Conservation (phyloP, 1,284 basidiomycete species). For the Violaceomyces palustris region DNA sequence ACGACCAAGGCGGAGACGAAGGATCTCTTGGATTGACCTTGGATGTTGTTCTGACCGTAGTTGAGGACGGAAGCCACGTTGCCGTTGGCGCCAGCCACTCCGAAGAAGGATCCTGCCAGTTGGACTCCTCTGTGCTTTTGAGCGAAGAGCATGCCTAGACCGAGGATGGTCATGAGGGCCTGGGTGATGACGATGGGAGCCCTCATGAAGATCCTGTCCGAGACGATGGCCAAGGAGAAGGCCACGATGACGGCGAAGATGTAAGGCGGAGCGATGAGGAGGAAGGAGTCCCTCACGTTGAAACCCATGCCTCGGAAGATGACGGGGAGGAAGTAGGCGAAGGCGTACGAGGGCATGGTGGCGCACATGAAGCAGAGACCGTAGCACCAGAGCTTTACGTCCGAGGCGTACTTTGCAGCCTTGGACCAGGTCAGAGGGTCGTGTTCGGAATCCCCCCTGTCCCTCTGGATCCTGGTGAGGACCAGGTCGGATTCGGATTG, state of each 20-base stretch:
- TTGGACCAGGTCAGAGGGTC: constrained; percentile 54
- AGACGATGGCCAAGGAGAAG: constrained; percentile 48
- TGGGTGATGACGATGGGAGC: constrained; percentile 52
- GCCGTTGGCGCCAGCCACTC: constrained; percentile 51
- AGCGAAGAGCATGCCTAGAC: constrained; percentile 52
- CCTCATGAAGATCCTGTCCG: constrained; percentile 53
- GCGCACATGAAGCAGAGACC: constrained; percentile 53
- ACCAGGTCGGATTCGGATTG: constrained; percentile 53
- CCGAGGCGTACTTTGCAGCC: constrained; percentile 48
- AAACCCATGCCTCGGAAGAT: constrained; percentile 55
- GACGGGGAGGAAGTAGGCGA: constrained; percentile 54
- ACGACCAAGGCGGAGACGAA: constrained; percentile 54
- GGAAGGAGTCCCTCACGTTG: constrained; percentile 21
- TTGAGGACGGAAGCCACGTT: constrained; percentile 42
- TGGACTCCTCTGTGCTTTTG: constrained; percentile 18
- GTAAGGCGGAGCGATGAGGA: constrained; percentile 54
- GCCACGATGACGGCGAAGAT: constrained; percentile 47
- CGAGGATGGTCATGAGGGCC: constrained; percentile 50
- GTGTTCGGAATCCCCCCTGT: constrained; percentile 55
- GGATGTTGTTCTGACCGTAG: constrained; percentile 52
- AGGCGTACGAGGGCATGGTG: constrained; percentile 31
- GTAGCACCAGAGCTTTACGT: constrained; percentile 56
- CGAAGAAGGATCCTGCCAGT: constrained; percentile 53
- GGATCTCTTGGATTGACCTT: constrained; percentile 53
- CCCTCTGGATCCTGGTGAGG: constrained; percentile 54